These are phyloP conservation scores for Candida buenavistaensis DNA, from an alignment of 1,139 yeast species.

Conservation along the genomic window DNA sequence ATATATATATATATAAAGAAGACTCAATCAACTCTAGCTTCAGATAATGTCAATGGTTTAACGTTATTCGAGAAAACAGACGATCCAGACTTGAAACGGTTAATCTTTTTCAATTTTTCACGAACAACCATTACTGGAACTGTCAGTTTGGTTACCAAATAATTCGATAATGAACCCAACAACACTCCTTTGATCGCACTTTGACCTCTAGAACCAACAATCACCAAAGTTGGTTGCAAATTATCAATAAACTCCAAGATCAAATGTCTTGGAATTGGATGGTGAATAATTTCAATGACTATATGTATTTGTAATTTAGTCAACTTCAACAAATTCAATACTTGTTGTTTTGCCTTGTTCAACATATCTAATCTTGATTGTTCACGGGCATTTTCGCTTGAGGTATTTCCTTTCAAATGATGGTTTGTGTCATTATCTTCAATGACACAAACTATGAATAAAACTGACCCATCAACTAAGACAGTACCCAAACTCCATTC, in stretches of 20 bases:
- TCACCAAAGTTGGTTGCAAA: constrained; percentile 77
- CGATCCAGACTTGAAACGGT: constrained; percentile 53
- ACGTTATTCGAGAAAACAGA: constrained; percentile 50
- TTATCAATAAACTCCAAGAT: constrained; percentile 81
- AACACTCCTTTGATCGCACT: constrained; percentile 75
- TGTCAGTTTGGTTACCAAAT: constrained; percentile 71
- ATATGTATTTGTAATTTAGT: constrained; percentile 79
- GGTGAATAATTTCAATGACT: constrained; percentile 75
- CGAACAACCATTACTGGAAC: constrained; percentile 93
- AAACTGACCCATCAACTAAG: constrained; percentile 78
- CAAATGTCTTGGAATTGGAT: constrained; percentile 85
- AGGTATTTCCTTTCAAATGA: constrained; percentile 41
- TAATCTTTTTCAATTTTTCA: constrained; percentile 73
- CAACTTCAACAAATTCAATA: constrained; percentile 58
- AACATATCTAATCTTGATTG: constrained; percentile 56
- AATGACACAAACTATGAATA: constrained; percentile 76
- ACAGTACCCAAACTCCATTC: constrained; percentile 92
- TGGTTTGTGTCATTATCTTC: constrained; percentile 62
- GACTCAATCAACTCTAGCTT: constrained; percentile 46
- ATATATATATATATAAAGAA: background rate
- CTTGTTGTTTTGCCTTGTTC: constrained; percentile 59
- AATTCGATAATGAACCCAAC: constrained; percentile 73
- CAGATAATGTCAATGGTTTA: constrained; percentile 50
- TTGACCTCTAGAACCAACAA: constrained; percentile 80
- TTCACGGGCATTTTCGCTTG: constrained; percentile 46